Evolutionary conservation across 169 alveolate species (phyloP).

Genomic region (Plasmodium sp.): DNA sequence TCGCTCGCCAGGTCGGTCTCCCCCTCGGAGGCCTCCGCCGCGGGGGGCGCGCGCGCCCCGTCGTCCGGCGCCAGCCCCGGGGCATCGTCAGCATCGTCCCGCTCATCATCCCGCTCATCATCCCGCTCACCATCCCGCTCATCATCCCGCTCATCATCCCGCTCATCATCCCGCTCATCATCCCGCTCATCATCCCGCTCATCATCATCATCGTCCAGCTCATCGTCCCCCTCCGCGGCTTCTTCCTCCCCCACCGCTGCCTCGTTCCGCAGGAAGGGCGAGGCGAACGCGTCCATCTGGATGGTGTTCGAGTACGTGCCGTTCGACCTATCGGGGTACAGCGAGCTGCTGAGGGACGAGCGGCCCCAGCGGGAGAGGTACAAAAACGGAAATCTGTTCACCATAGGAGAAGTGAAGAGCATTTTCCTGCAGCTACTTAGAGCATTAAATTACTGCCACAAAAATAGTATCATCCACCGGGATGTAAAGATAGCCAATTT

Average conservation of each 20-base stretch:
- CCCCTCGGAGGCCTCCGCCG: not conserved
- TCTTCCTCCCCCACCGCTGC: not conserved
- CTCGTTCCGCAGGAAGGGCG: slow-evolving; percentile 22
- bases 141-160: too few species aligned
- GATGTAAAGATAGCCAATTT: slow-evolving; percentile 94
- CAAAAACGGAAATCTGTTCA: slow-evolving; percentile 77
- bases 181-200: not conserved
- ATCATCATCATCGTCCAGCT: not conserved
- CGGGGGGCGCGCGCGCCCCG: not conserved
- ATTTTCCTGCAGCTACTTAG: slow-evolving; percentile 86
- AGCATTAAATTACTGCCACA: slow-evolving; percentile 91
- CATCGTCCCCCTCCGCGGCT: not conserved
- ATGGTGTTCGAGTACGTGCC: slow-evolving; percentile 91
- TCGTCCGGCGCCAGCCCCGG: not conserved
- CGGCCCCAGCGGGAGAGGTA: slow-evolving; percentile 77
- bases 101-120: too few species aligned
- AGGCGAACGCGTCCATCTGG: slow-evolving; percentile 83
- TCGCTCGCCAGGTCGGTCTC: not conserved
- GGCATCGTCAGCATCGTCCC: too few species aligned
- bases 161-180: too few species aligned
- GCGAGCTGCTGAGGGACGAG: slow-evolving; percentile 83
- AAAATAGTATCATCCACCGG: slow-evolving; percentile 90
- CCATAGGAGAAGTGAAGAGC: slow-evolving; percentile 87
- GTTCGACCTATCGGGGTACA: slow-evolving; percentile 88
- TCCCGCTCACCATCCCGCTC: too few species aligned